Evolutionary conservation across 192 early-diverging fungal species (phyloP), one percentile per base, ranked within the genome.

Genomic region (Coemansia sp.): DNA sequence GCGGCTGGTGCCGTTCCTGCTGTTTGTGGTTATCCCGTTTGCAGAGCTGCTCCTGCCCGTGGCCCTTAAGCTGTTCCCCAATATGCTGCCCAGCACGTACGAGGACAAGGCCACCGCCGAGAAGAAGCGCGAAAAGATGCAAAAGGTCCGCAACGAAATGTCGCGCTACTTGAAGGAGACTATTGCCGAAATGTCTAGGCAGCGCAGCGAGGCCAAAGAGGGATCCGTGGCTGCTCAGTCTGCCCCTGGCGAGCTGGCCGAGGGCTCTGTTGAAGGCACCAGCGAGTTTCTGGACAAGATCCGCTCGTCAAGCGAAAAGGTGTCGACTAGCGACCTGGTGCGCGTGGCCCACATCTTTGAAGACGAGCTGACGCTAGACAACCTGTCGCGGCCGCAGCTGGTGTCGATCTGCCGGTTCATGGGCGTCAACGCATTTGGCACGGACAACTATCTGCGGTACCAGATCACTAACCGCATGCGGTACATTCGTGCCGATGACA

Each of bases 41-140:
- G 88, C 94, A 71, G 96, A 98, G 82, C 84, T 98, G n/a, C 82
- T 94, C 45, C 78, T 98, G 36, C 96, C 96, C 10, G 85, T 98
- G 31, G 86, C 93, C 8, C 78, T 98, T 50, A 91, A 92, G 74
- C 78, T 98, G 46, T 98, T 97, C 88, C 96, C 96, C 21, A 92
- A 94, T 68, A 96, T 98, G 94, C 74, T 98, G 36, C 96, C 96
- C 9, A 91, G 89, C 60, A 98, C 96, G 5, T 98, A 95, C 83
- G 94, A 96, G 76, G 89, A 90, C 86, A 91, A 93, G 81, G 70
- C 74, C 53, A 39, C 63, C 5, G 83, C 92, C 77, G 96, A 98
- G 64, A 94, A 98, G 83, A 98, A 98, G 83, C 91, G 91, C 69
- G 88, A 86, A 69, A 95, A 95, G 86, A 83, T 94, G 45, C 84